These are phyloP conservation scores for Xylaria sp. DNA, from an alignment of 2,329 filamentous ascomycete species.

Conservation along the genomic window DNA sequence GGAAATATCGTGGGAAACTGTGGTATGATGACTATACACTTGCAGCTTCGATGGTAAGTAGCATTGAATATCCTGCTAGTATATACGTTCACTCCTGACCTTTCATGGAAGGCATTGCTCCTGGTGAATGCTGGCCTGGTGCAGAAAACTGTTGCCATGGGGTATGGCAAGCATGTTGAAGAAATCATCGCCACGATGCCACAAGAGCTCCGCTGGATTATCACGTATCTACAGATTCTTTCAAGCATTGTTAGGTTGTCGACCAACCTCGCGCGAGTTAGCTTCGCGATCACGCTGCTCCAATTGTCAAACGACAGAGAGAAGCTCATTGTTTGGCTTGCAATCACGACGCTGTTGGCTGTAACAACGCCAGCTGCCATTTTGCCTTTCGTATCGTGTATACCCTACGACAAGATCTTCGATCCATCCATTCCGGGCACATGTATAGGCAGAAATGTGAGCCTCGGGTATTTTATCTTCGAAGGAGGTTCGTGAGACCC, in stretches of 20 bases:
- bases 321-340: conserved; percentile 16
- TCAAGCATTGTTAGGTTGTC: conserved; percentile 17
- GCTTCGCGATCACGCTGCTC: conserved; percentile 12
- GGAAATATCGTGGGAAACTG: conserved; percentile 16
- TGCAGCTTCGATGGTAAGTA: conserved; percentile 15
- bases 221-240: conserved; percentile 15
- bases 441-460: conserved; percentile 5
- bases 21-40: conserved; percentile 27
- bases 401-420: conserved; percentile 21
- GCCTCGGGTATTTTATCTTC: conserved; percentile 13
- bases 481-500: conserved; percentile 16
- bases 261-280: conserved; percentile 15
- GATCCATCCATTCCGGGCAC: conserved; percentile 15
- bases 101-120: conserved; percentile 6
- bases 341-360: conserved; percentile 10
- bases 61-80: not conserved
- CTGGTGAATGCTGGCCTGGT: conserved; percentile 9
- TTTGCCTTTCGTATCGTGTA: conserved; percentile 18
- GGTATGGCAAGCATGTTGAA: conserved; percentile 16
- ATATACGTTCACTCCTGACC: not conserved
- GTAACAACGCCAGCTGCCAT: conserved; percentile 18
- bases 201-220: not conserved
- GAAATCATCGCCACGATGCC: not conserved
- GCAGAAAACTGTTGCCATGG: conserved; percentile 5
- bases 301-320: not conserved